Conservation (phyloP, 2,329 filamentous ascomycete genomes). For the Fusarium papillatum region DNA sequence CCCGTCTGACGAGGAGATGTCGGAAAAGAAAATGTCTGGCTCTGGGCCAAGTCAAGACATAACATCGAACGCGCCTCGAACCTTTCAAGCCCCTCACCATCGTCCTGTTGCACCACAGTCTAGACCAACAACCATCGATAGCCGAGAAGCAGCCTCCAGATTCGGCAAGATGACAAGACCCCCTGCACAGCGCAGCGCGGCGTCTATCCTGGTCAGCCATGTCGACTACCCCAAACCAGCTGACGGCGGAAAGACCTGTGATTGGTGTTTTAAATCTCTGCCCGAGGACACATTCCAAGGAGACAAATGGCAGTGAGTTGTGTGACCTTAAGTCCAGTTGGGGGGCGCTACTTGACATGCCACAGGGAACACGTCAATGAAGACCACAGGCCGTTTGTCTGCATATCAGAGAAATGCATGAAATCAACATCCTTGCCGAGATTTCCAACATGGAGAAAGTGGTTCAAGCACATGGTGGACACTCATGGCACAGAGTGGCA, state of each 20-base stretch:
- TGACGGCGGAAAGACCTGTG: neutral
- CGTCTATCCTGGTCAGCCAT: neutral
- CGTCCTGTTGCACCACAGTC: neutral
- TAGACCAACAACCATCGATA: neutral
- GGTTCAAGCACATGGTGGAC: neutral
- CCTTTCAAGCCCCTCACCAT: neutral
- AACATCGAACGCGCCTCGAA: no score
- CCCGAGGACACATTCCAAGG: neutral
- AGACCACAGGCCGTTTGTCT: neutral
- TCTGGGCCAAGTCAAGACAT: no score
- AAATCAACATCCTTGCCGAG: neutral
- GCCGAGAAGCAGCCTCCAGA: neutral
- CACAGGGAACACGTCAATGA: neutral
- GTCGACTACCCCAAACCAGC: neutral
- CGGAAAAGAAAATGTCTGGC: neutral
- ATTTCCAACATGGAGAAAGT: neutral
- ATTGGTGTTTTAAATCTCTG: neutral
- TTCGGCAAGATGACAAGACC: accelerated
- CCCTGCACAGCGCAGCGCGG: neutral
- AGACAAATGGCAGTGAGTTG: neutral
- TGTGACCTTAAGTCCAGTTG: no score
- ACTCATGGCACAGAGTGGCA: neutral
- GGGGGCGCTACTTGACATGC: neutral
- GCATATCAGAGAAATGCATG: neutral
- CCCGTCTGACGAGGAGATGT: neutral